Base-by-base conservation (phyloP, 2,329 filamentous ascomycete species). In the Verticillium nubilum region DNA sequence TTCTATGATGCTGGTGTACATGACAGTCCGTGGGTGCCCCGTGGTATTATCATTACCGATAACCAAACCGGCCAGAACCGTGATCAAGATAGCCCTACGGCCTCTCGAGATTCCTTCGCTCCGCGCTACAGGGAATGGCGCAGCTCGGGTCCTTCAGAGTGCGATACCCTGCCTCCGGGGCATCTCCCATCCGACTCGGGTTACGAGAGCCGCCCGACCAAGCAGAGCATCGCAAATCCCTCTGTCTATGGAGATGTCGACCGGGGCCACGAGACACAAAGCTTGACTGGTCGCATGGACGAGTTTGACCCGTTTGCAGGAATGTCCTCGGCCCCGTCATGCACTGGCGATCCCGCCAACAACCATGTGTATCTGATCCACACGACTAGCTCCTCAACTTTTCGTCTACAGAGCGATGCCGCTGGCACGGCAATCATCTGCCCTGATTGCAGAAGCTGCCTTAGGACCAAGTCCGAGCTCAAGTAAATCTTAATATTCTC, bases 381-480 rank as follows among this genome's bases (percentile, higher is more conserved):
- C 3, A 33, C 54, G n/a, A 17, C 7, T 25, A 9, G 19, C 29
- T 19, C 17, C 10, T 37, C 29, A 19, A 37, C 15, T 7, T 10
- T 19, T n/a, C 52, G 17, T 17, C 12, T 10, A 28, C 27, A 28
- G 25, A 27, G 28, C n/a, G 10, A 13, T 17, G 28, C 54, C 12
- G 1, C 12, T 17, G 4, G 33, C n/a, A 37, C 25, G 27, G 62
- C 60, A 31, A 65, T 73, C 37, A 42, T 63, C 7, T 84, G 81
- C 54, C 61, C 63, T 3, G 62, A 61, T 0, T 86, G 83, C 64
- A 33, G 70, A 0, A 72, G 71, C 28, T 6, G 9, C 3, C 69
- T 82, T 58, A 83, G 76, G 67, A 86, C 81, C 2, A 77, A 73
- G 59, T 85, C 83, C 2, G 82, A 86, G 65, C 67, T 83, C 57